Percentiles rank a stretch among this genome's conserved stretches.
Conservation (phyloP, 768 basidiomycete species). For the Trametes meyenii region DNA sequence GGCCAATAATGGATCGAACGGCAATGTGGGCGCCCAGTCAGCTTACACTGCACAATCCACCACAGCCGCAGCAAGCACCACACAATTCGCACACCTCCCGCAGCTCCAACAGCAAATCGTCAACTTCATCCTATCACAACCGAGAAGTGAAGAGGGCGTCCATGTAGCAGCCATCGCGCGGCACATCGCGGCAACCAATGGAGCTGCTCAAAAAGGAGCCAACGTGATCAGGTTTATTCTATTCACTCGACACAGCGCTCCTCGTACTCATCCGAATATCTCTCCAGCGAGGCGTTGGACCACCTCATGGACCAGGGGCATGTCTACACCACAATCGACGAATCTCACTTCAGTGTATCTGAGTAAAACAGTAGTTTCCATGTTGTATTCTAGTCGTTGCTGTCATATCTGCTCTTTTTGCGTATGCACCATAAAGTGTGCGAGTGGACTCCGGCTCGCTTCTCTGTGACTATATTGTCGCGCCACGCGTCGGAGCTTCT, state of each 20-base stretch:
- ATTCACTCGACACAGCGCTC: neutral
- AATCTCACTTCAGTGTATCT: conserved; percentile 72
- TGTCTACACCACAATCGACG: conserved; percentile 80
- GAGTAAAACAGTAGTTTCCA: conserved; percentile 11
- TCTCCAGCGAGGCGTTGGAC: conserved; percentile 70
- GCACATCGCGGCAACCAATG: conserved; percentile 42
- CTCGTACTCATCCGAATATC: neutral
- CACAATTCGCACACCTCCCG: conserved; percentile 60
- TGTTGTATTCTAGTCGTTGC: conserved; percentile 5
- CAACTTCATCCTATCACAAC: conserved; percentile 56
- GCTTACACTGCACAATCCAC: conserved; percentile 39
- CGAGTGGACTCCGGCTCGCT: neutral
- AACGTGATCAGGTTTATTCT: conserved; percentile 59
- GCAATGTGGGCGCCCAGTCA: conserved; percentile 24
- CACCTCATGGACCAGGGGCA: conserved; percentile 77
- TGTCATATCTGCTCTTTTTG: neutral
- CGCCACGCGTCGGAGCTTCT: no score
- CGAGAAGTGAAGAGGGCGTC: conserved; percentile 62
- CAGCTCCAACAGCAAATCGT: conserved; percentile 65
- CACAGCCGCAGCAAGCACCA: conserved; percentile 27
- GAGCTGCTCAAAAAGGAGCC: conserved; percentile 45
- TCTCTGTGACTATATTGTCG: neutral
- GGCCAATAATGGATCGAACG: conserved; percentile 11
- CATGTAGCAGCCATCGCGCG: conserved; percentile 75
- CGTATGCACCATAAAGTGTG: neutral